Base-by-base conservation (phyloP, 2,329 filamentous ascomycete species). In the Beauveria bassiana region DNA sequence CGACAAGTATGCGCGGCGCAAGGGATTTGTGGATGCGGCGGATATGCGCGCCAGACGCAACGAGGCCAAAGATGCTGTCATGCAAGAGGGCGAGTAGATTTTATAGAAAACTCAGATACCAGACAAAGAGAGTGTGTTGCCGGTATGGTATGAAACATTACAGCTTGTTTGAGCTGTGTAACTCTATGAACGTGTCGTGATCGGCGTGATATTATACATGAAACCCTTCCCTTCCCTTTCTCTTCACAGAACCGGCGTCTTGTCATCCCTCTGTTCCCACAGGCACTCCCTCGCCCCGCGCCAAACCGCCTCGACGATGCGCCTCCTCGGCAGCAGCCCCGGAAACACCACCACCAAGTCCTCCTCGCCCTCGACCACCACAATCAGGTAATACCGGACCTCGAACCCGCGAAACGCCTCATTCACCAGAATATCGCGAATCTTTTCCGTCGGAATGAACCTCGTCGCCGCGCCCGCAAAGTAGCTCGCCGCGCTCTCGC, bases 331-430 rank as follows among this genome's bases (percentile, higher is more conserved):
- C 64, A 97, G 72, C 66, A 96, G 74, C 61, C 82, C 83, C 3
- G 93, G 93, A 72, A 99, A 99, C 3, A 98, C 92, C n/a, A 99
- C 93, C 0, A 98, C 90, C 5, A 96, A 83, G 66, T 95, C 88
- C 59, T 88, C 84, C 75, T 98, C 93, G 2, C 87, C 92, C 67
- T 96, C 89, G 20, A 98, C 91, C 59, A 98, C 88, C 34, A 98
- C 90, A 5, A 91, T 86, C 9, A 99, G 78, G 70, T 96, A 97
- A 70, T 93, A 96, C 46, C 88, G 79, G 42, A 98, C 92, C 75
- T 93, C 91, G 70, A 97, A 96, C 0, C 93, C 93, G 62, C 85
- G 86, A 74, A 98, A 98, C 3, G 93, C 95, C 78, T 99, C 95
- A 72, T 97, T 92, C 56, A 99, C 90, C 59, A 97, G 85, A 61